Base-by-base conservation (phyloP, 225 moss, liverwort and hornwort species). In the Pseudoscleropodium purum region DNA sequence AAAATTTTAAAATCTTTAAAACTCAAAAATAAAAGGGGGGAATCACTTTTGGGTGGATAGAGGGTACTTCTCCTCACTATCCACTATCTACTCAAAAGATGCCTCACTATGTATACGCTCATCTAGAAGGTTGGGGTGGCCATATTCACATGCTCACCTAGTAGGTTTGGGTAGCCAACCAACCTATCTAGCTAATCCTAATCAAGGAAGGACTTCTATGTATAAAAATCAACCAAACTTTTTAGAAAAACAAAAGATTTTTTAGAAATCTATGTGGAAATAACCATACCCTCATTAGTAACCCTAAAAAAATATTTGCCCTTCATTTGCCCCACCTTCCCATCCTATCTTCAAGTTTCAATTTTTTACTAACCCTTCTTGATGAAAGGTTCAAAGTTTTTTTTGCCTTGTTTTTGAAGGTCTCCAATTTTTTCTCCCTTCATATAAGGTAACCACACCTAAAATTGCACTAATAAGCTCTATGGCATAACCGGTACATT, bases 211-310 rank as follows among this genome's bases (percentile, higher is more conserved):
- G 24, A 52, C 9, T 54, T 36, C 6, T 6, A 34, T 8, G 2
- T 11, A 34, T 14, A 36, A 52, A 33, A 52, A 52, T 34, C 5
- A 3, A 34, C 4, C 8, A 34, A 33, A 21, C 1, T 13, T 34
- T 21, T 6, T 0, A 30, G 0, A 47, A 74, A 16, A 74, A 5
- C 3, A 45, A 4, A 74, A 6, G 0, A 17, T 9, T 18, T 31
- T 5, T 0, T 30, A 29, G 2, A 47, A 33, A 10, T 45, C 2
- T 45, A 29, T 0, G 0, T 29, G 2, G 5, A 74, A 74, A 10
- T 75, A 75, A 31, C 47, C 47, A 75, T 18, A 31, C 1, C 11
- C 12, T 31, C 47, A 0, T 1, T 47, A 7, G 0, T 18, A 47
- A 0, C 7, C 25, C 6, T 31, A 1, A 30, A 75, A 75, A 10